Percentiles rank a stretch among this genome's conserved stretches.
These are phyloP conservation scores for Acanthamoeba comandoni DNA, from an alignment of 208 protist genomes.

Conservation along the genomic window DNA sequence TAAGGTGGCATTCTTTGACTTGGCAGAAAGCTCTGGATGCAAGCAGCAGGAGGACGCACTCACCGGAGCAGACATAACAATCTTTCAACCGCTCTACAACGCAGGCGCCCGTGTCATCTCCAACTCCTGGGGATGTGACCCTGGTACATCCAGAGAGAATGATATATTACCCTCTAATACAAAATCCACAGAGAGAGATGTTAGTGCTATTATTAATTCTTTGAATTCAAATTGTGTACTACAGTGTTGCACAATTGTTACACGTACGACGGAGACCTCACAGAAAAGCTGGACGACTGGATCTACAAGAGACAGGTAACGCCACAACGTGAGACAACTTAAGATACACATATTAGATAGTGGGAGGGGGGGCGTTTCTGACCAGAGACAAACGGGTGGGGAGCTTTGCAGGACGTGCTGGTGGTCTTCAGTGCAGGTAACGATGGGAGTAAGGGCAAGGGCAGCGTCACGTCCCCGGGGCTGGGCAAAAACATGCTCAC, in stretches of 20 bases:
- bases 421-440: constrained; percentile 57
- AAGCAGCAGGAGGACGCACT: background rate
- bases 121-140: constrained; percentile 59
- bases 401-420: constrained; percentile 6
- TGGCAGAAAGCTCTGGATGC: constrained; percentile 5
- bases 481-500: constrained; percentile 54
- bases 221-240: too few species aligned
- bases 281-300: constrained; percentile 7
- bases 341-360: too few species aligned
- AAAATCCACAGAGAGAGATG: too few species aligned
- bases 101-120: constrained; percentile 26
- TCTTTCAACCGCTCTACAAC: constrained; percentile 8
- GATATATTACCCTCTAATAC: too few species aligned
- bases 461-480: constrained; percentile 19
- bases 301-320: background rate
- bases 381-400: too few species aligned
- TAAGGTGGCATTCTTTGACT: constrained; percentile 46
- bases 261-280: constrained; percentile 2
- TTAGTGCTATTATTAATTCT: too few species aligned
- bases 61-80: background rate
- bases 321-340: too few species aligned
- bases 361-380: too few species aligned
- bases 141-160: background rate
- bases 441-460: background rate
- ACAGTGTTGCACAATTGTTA: background rate